Percentiles rank a stretch among this genome's conserved stretches.
These are phyloP conservation scores for Microdochium paspali DNA, from an alignment of 2,329 filamentous ascomycete species.

Conservation along the genomic window DNA sequence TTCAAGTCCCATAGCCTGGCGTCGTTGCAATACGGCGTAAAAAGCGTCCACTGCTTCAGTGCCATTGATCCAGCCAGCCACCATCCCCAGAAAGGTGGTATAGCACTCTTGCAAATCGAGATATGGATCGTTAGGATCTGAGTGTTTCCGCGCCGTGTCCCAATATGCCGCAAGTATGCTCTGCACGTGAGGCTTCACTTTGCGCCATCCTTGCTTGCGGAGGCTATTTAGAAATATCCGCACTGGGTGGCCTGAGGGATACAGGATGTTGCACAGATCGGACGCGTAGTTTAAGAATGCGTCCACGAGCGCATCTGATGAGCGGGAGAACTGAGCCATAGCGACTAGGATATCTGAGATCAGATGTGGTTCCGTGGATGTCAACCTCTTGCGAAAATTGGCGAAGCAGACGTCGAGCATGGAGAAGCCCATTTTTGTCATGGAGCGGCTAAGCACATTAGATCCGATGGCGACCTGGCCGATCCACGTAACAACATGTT, in stretches of 20 bases:
- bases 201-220: not conserved
- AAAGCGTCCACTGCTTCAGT: not conserved
- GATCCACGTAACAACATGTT: constrained; percentile 8
- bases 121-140: not conserved
- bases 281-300: not conserved
- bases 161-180: not conserved
- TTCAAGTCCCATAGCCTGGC: not conserved
- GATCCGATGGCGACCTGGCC: constrained; percentile 9
- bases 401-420: constrained; percentile 9
- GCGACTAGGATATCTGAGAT: constrained; percentile 9
- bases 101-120: not conserved
- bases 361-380: constrained; percentile 8
- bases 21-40: not conserved
- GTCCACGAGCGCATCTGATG: not conserved
- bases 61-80: not conserved
- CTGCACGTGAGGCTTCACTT: not conserved
- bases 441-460: constrained; percentile 7
- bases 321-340: constrained; percentile 3
- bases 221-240: not conserved
- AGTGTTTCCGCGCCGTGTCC: not conserved
- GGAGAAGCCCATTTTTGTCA: constrained; percentile 8
- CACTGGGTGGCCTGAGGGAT: not conserved
- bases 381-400: constrained; percentile 6
- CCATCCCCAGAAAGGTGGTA: not conserved
- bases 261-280: not conserved